Base-by-base conservation (phyloP, 345 rosid genomes). In the Citrus hindsii region DNA sequence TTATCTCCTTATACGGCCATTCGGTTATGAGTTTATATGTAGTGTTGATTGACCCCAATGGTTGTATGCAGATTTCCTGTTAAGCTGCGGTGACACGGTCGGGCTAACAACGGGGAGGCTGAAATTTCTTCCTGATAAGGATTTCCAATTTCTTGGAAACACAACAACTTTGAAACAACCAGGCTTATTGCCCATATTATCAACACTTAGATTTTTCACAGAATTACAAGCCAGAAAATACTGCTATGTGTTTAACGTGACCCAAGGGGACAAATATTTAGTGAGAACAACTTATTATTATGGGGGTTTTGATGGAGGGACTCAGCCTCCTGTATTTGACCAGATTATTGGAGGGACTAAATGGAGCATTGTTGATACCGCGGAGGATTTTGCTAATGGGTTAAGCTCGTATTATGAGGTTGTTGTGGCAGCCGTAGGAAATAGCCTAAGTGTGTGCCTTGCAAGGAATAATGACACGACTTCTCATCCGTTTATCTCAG, bases 281-380 rank as follows among this genome's bases (percentile, higher is more conserved):
- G 83, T 91, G 19, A 83, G 93, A 75, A 95, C 95, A 9, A 87
- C 91, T 2, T 95, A 91, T 72, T 95, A 78, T 74, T 95, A 93
- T 73, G 98, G 98, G 18, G 87, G 88, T 37, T 95, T 84, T 33
- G 97, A 93, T 70, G 97, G 98, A 10, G 89, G 94, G 62, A 78
- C 79, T 7, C 81, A 79, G 60, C 97, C 99, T 1, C 98, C 98
- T 0, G 97, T 95, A 82, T 95, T 92, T 53, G 93, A 93, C 75
- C 97, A 95, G 83, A 88, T 95, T 67, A 40, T 95, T 12, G 91
- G 90, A 25, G 95, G 97, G 63, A 91, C 93, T 40, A 91, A 81
- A 85, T 91, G 98, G 97, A 87, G 93, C 81, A 72, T 82, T 40
- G 98, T 95, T 56, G 85, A 95, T 74, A 93, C 99, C 55, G 79